Evolutionary conservation across 1,139 yeast species (phyloP), one percentile per base, ranked within the genome.

Genomic region (Blastobotrys illinoisensis): DNA sequence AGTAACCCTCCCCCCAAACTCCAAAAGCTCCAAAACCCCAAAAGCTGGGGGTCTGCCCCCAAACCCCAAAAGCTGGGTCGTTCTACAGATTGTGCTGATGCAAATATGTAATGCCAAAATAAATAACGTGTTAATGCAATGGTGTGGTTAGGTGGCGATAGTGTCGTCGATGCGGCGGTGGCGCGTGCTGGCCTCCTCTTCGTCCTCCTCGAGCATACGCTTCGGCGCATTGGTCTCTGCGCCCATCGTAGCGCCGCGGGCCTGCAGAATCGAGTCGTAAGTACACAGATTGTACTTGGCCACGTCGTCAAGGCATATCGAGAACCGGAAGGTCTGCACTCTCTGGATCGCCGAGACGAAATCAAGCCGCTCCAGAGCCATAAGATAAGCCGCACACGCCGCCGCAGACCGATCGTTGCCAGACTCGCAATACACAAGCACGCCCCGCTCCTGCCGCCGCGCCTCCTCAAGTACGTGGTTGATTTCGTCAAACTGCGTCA

Each of bases 341-440:
- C 47, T 55, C 53, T 69, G 71, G 23, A 69, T 58, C 16, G 71
- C 66, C n/a, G 51, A 47, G 19, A 62, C 57, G 32, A 63, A 48
- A 26, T 56, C 61, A 53, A 60, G 28, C 6, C 55, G 24, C 9
- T 48, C 49, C 20, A 58, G 51, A 48, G 58, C 56, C 48, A 68
- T 67, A 43, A 67, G 23, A 52, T 66, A 67, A 7, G 71, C 71
- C 16, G 64, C 63, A 1, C 64, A 67, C 1, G 66, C 69, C 1
- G 69, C 62, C 2, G 71, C 71, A 14, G 67, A 60, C 20, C 57
- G 55, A 44, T 67, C 68, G 56, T 69, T 69, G n/a, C 73, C 73
- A 4, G 70, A 61, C 52, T 69, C 72, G 50, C 73, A 69, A 46
- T 64, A 65, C 14, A 69, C 54, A 28, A 67, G 55, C 6, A 60